These are phyloP conservation scores for Escovopsis sp. DNA, from an alignment of 2,329 filamentous ascomycete genomes.

Conservation along the genomic window DNA sequence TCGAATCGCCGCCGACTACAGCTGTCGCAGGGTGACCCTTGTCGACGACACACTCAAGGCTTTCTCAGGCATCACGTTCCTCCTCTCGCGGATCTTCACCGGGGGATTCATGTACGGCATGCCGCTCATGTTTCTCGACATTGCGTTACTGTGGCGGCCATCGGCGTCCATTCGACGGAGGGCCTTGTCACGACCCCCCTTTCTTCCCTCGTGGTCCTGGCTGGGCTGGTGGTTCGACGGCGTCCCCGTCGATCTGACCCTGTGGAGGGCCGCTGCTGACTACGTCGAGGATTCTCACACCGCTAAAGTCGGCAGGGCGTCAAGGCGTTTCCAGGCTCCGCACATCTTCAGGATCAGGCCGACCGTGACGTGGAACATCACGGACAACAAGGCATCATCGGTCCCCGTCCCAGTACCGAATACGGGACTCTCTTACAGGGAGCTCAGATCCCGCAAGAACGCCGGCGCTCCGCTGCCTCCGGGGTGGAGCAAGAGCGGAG, in stretches of 20 bases:
- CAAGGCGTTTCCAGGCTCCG: constrained; percentile 21
- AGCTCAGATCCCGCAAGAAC: constrained; percentile 21
- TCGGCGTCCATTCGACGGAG: constrained; percentile 27
- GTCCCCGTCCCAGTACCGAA: constrained; percentile 20
- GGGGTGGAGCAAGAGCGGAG: constrained; percentile 25
- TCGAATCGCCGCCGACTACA: constrained; percentile 29
- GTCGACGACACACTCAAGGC: constrained; percentile 29
- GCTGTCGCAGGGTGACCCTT: constrained; percentile 22
- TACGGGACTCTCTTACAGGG: constrained; percentile 24
- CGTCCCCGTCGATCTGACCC: constrained; percentile 24
- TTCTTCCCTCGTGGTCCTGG: constrained; percentile 32
- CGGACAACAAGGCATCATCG: constrained; percentile 21
- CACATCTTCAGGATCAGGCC: constrained; percentile 25
- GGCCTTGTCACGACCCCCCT: constrained; percentile 20
- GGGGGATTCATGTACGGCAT: constrained; percentile 31
- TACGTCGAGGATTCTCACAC: constrained; percentile 25
- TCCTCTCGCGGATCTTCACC: constrained; percentile 26
- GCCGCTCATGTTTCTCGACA: constrained; percentile 31
- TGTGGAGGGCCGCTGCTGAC: constrained; percentile 29
- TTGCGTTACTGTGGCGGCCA: constrained; percentile 30
- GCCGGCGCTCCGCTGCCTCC: constrained; percentile 18
- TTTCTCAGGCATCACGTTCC: constrained; percentile 27
- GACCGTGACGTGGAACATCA: constrained; percentile 25
- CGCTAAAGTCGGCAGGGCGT: constrained; percentile 16
- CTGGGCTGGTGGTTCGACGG: constrained; percentile 34